A percentile compares a stretch with the other conserved stretches of the same genome.
These are phyloP conservation scores for Biscutella laevigata DNA, from an alignment of 441 rosid genomes.

Conservation along the genomic window DNA sequence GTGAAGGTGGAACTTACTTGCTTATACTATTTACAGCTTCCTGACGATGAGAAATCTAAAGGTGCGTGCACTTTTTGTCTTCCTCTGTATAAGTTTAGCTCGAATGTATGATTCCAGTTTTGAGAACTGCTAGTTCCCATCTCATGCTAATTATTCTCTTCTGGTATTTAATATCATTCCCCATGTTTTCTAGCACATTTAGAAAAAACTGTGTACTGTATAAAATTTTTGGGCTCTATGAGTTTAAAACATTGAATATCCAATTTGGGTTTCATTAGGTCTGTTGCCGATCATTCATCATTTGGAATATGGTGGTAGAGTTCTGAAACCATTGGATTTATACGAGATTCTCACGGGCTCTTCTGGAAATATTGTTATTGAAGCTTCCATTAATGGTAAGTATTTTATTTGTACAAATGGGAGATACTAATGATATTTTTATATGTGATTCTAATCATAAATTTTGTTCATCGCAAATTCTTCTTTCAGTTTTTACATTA, in stretches of 20 bases:
- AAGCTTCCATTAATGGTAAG: constrained; percentile 64
- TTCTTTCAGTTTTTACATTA: background rate
- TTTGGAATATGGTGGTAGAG: constrained; percentile 47
- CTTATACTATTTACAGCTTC: constrained; percentile 70
- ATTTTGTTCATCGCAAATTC: background rate
- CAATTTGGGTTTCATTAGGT: constrained; percentile 40
- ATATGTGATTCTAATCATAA: background rate
- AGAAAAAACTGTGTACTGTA: background rate
- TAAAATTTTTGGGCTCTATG: background rate
- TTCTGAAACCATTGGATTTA: constrained; percentile 43
- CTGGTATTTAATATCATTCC: background rate
- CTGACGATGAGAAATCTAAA: constrained; percentile 62
- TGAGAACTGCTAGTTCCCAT: too few relatives aligned
- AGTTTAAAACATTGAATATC: constrained; percentile 15
- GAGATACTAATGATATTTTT: background rate
- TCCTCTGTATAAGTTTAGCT: background rate
- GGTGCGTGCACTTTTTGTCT: constrained; percentile 35
- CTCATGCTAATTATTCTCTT: too few relatives aligned
- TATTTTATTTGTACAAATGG: constrained; percentile 9
- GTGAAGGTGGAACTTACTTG: constrained; percentile 79
- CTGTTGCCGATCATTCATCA: constrained; percentile 81
- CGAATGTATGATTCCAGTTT: constrained; percentile 2
- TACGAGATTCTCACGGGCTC: constrained; percentile 36
- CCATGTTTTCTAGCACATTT: background rate
- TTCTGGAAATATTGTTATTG: constrained; percentile 37